Evolutionary conservation across 129 eudicot species (phyloP).

Genomic region (Smallanthus sonchifolius): DNA sequence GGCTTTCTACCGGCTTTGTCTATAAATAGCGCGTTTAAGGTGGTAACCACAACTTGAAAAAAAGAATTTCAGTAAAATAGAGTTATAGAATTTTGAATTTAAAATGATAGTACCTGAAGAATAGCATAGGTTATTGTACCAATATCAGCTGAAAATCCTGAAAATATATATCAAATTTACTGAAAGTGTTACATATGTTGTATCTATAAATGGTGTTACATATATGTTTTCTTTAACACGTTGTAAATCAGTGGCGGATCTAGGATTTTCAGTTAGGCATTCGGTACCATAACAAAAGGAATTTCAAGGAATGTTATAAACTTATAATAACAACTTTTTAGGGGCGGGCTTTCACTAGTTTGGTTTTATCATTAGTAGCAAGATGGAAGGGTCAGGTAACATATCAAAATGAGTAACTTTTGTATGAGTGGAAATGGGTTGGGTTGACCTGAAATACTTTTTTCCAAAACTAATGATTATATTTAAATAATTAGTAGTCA

Average conservation of each 20-base stretch:
- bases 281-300: constrained; percentile 14
- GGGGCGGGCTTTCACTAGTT: neutral
- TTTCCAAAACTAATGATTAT: neutral
- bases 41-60: constrained; percentile 27
- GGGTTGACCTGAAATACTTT: neutral
- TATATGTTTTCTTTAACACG: neutral
- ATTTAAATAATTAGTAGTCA: too few relatives aligned
- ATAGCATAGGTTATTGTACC: constrained; percentile 72
- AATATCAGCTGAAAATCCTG: constrained; percentile 62
- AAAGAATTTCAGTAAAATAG: neutral
- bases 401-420: too few relatives aligned
- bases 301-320: too few relatives aligned
- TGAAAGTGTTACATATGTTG: neutral
- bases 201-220: neutral
- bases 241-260: constrained; percentile 30
- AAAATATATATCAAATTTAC: neutral
- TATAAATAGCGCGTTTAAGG: constrained; percentile 59
- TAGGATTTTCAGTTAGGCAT: constrained; percentile 27
- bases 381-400: neutral
- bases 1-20: constrained; percentile 87
- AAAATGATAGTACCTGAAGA: constrained; percentile 59
- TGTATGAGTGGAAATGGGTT: neutral
- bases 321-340: too few relatives aligned
- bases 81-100: neutral
- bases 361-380: neutral